These are phyloP conservation scores for Saccharomycopsis sp. DNA, from an alignment of 805 yeast genomes.

Conservation along the genomic window DNA sequence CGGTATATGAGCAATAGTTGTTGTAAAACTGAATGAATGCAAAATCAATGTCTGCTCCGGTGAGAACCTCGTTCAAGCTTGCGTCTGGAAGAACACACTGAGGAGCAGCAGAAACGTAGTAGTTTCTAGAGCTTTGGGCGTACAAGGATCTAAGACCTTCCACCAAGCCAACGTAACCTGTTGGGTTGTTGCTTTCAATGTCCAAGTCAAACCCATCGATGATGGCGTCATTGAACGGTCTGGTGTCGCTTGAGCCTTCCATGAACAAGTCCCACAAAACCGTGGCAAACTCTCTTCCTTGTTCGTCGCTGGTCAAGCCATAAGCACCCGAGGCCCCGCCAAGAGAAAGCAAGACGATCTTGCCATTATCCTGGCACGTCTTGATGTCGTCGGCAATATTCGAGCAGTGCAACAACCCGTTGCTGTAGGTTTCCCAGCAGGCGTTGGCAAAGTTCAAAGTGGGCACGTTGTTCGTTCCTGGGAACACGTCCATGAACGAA, in stretches of 20 bases:
- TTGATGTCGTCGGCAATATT: slow-evolving; percentile 57
- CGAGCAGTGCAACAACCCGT: slow-evolving; percentile 31
- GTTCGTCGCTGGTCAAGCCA: slow-evolving; percentile 76
- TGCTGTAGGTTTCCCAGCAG: slow-evolving; percentile 22
- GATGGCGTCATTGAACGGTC: slow-evolving; percentile 52
- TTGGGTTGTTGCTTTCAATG: slow-evolving; percentile 54
- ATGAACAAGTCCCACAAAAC: slow-evolving; percentile 57
- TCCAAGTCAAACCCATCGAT: slow-evolving; percentile 94
- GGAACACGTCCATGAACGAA: slow-evolving; percentile 32
- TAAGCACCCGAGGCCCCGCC: slow-evolving; percentile 73
- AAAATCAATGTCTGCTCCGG: slow-evolving; percentile 49
- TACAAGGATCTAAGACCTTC: slow-evolving; percentile 34
- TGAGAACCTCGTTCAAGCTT: slow-evolving; percentile 38
- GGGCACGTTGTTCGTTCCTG: slow-evolving; percentile 25
- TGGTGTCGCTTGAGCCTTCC: slow-evolving; percentile 25
- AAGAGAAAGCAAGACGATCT: slow-evolving; percentile 65
- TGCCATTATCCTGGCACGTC: slow-evolving; percentile 70
- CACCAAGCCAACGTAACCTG: slow-evolving; percentile 63
- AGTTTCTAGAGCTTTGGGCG: slow-evolving; percentile 40
- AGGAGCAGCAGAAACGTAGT: slow-evolving; percentile 69
- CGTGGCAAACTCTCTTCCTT: slow-evolving; percentile 56
- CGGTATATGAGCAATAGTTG: slow-evolving; percentile 42
- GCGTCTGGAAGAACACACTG: slow-evolving; percentile 71
- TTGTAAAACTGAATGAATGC: slow-evolving; percentile 72
- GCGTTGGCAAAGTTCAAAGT: slow-evolving; percentile 40